phyloP scores from a whole-genome alignment of 2,329 filamentous ascomycete species.

The Xylaria hypoxylon region DNA sequence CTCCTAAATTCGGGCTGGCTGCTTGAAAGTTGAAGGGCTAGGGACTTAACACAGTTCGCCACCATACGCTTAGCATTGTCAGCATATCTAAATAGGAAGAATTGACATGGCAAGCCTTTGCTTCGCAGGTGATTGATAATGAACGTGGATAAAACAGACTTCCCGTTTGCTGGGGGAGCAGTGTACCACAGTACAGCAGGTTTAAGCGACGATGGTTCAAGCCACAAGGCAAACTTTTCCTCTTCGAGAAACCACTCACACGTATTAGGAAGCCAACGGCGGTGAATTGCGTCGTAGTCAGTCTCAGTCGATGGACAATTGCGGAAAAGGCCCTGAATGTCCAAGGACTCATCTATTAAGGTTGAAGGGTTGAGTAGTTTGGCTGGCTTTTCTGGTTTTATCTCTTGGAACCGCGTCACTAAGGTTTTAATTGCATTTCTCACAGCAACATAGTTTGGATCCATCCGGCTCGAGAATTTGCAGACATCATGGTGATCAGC shows the following conservation, averaged over 20 bases:
- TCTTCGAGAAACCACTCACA: constrained; percentile 34
- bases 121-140: constrained; percentile 28
- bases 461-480: constrained; percentile 44
- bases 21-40: constrained; percentile 19
- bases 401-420: neutral
- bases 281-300: constrained; percentile 21
- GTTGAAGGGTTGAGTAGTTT: neutral
- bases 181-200: constrained; percentile 32
- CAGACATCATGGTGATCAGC: constrained; percentile 51
- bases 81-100: constrained; percentile 32
- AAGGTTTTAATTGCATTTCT: constrained; percentile 27
- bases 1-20: constrained; percentile 4
- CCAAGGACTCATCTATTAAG: neutral
- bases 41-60: constrained; percentile 9
- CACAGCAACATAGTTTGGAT: constrained; percentile 41
- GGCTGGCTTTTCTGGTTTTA: neutral
- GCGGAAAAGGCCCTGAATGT: constrained; percentile 19
- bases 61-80: constrained; percentile 31
- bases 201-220: neutral
- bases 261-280: constrained; percentile 20
- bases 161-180: constrained; percentile 34
- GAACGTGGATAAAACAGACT: constrained; percentile 35
- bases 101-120: constrained; percentile 19
- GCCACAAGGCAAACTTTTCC: constrained; percentile 18
- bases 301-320: constrained; percentile 15